Base-by-base conservation (phyloP, 1,139 yeast species). In the Kurtzmaniella natalensis region DNA sequence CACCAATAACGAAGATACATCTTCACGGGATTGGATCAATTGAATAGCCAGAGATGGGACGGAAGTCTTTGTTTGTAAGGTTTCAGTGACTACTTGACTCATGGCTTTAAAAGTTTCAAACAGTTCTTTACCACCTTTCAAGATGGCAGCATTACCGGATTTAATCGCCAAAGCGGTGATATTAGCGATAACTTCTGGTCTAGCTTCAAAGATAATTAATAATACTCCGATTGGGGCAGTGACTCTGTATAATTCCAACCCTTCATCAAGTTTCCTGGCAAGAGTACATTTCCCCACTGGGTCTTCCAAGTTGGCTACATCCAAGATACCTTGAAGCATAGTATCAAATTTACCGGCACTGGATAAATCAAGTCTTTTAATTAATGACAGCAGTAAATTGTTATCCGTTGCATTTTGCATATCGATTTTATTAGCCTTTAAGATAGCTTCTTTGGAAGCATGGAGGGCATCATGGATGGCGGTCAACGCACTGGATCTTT, bases 181-280 rank as follows among this genome's bases (percentile, higher is more conserved):
- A 56, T 94, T 94, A 36, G 98, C 98, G 64, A 94, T 92, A 11
- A 94, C 98, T 55, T 94, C 99, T 20, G 99, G 99, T 50, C 99
- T 77, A 26, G 95, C 81, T 61, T 94, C 99, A 54, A 94, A 94
- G 39, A 94, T 94, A 33, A 94, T 89, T 42, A 94, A 69, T 34
- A 94, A 59, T 0, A 88, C 97, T 10, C 99, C 99, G 7, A 94
- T 88, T 11, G 98, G 98, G 20, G 96, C 83, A 4, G 96, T 82
- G 10, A 92, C 72, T 49, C 95, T 67, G 57, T 79, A 83, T 41
- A 94, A 66, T 35, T 80, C 82, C 45, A 94, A 72, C 5, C 86
- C 94, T 32, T 87, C 94, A 55, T 94, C 99, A 26, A 94, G 66
- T 55, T 86, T 76, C 27, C 81, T 78, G 28, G 95, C 89, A 47